phyloP scores from a whole-genome alignment of 2,329 filamentous ascomycete genomes.

The Zymoseptoria ardabiliae region DNA sequence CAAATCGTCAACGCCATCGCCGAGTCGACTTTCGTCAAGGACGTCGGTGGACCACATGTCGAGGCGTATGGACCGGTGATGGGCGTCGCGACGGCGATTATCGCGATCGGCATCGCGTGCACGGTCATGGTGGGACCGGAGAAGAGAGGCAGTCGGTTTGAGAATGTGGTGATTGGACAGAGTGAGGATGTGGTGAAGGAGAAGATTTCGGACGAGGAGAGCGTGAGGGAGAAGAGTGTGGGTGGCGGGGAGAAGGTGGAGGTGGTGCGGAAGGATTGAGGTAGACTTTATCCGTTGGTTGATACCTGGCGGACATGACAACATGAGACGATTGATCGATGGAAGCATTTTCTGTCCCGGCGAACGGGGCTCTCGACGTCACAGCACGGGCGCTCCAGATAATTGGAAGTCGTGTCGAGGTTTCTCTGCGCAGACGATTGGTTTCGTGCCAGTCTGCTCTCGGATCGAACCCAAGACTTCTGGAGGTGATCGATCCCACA shows the following conservation, averaged over 20 bases:
- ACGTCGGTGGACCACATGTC: conserved; percentile 48
- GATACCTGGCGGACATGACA: too few species aligned
- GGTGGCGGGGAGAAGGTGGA: conserved; percentile 8
- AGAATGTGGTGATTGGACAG: conserved; percentile 41
- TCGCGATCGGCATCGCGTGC: conserved; percentile 59
- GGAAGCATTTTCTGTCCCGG: too few species aligned
- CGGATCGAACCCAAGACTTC: too few species aligned
- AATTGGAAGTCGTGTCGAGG: too few species aligned
- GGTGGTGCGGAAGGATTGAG: conserved; percentile 4
- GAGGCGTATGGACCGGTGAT: conserved; percentile 69
- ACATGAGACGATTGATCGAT: too few species aligned
- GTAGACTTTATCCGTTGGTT: neutral
- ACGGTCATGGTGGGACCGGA: conserved; percentile 67
- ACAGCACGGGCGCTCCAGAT: too few species aligned
- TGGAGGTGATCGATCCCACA: too few species aligned
- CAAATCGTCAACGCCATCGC: conserved; percentile 73
- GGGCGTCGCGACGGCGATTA: conserved; percentile 70
- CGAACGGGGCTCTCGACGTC: too few species aligned
- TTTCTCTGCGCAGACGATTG: too few species aligned
- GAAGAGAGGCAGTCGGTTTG: conserved; percentile 64
- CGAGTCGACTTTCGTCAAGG: conserved; percentile 46
- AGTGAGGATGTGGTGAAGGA: conserved; percentile 8
- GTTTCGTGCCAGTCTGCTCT: too few species aligned
- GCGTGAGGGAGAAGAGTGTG: conserved; percentile 4
- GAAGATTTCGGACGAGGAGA: conserved; percentile 12